Evolutionary conservation across 352 stramenopile genomes (phyloP).

Genomic region (Phytophthora lateralis): DNA sequence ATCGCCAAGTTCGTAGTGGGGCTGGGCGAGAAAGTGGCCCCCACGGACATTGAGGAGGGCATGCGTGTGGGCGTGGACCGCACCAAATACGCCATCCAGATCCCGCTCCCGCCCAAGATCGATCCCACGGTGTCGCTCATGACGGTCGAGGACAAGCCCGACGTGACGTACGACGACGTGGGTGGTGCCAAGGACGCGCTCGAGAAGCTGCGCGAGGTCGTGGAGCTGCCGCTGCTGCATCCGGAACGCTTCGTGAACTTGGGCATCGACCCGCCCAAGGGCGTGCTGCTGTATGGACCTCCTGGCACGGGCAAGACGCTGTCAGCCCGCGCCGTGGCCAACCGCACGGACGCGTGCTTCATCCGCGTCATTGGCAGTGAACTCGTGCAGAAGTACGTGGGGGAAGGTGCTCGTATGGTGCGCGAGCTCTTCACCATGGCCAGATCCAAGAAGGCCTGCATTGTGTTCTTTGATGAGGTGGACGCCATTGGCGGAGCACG

Average conservation of each 20-base stretch:
- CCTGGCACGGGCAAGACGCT: constrained; percentile 98
- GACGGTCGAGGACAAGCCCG: constrained; percentile 99
- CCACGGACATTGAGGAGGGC: constrained; percentile 99
- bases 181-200: constrained; percentile 98
- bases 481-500: constrained; percentile 97
- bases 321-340: constrained; percentile 96
- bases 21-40: constrained; percentile 97
- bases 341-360: constrained; percentile 99
- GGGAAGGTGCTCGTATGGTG: constrained; percentile 99
- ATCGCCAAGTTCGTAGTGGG: constrained; percentile 99
- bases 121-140: constrained; percentile 96
- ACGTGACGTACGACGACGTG: constrained; percentile 99
- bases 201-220: constrained; percentile 98
- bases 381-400: constrained; percentile 99
- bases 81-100: constrained; percentile 98
- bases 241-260: constrained; percentile 99
- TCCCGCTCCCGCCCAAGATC: constrained; percentile 98
- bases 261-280: constrained; percentile 99
- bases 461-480: constrained; percentile 99
- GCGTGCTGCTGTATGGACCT: constrained; percentile 97
- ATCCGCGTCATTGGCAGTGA: constrained; percentile 99
- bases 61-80: constrained; percentile 99
- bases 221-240: constrained; percentile 98
- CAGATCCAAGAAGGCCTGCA: constrained; percentile 97
- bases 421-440: constrained; percentile 99